A percentile compares a stretch with the other conserved stretches of the same genome.
Conservation (phyloP, 2,329 filamentous ascomycete species). For the Neofusicoccum sp. region DNA sequence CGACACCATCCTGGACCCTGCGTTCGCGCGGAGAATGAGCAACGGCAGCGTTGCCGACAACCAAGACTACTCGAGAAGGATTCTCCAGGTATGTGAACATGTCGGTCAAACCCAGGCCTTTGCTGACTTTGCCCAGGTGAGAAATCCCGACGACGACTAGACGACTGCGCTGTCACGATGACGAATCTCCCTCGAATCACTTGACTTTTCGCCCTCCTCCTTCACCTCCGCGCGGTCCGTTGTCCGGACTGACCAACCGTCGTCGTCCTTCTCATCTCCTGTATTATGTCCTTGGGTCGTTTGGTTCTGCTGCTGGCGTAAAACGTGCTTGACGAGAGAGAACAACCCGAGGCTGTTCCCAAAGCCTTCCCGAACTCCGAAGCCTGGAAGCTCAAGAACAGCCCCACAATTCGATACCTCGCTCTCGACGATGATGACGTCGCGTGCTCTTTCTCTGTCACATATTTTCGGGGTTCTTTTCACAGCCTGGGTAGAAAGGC, state of each 20-base stretch:
- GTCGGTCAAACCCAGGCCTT: no score
- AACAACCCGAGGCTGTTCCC: slow-evolving; percentile 4
- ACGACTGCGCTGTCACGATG: slow-evolving; percentile 23
- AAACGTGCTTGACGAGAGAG: slow-evolving; percentile 19
- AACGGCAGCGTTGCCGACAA: slow-evolving; percentile 97
- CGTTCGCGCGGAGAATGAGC: slow-evolving; percentile 80
- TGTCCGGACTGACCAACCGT: neutral
- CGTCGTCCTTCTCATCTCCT: slow-evolving; percentile 9
- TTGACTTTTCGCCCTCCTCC: slow-evolving; percentile 18
- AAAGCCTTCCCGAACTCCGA: neutral
- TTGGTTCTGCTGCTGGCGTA: slow-evolving; percentile 8
- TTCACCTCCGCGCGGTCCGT: slow-evolving; percentile 13
- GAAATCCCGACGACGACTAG: slow-evolving; percentile 22
- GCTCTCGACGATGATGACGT: slow-evolving; percentile 20
- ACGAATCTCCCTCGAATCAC: slow-evolving; percentile 23
- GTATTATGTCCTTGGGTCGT: slow-evolving; percentile 21
- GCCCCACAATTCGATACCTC: slow-evolving; percentile 16
- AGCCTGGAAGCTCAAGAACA: slow-evolving; percentile 3
- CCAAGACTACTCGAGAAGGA: slow-evolving; percentile 93
- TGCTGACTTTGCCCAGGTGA: slow-evolving; percentile 18
- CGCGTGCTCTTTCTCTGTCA: slow-evolving; percentile 22
- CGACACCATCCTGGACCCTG: slow-evolving; percentile 84
- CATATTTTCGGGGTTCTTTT: slow-evolving; percentile 18
- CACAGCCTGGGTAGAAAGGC: slow-evolving; percentile 17
- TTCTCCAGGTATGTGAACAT: slow-evolving; percentile 73